Conservation (phyloP, 306 rosid species). For the Calophaca sinica region DNA sequence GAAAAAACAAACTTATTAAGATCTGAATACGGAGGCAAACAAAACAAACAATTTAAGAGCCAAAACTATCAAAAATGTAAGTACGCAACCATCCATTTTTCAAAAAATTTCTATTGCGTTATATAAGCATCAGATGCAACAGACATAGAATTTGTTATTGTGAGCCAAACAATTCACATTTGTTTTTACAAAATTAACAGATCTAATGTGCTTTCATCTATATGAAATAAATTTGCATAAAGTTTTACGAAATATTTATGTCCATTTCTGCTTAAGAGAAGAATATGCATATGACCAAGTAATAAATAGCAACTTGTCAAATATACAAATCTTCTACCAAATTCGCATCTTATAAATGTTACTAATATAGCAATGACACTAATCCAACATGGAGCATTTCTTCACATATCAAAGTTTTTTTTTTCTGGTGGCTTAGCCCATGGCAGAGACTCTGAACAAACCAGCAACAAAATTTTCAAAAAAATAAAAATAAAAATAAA, state of each 20-base stretch:
- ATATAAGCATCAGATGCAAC: neutral
- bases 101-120: neutral
- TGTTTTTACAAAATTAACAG: conserved; percentile 10
- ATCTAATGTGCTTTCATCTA: conserved; percentile 14
- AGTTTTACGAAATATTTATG: neutral
- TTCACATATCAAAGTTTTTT: conserved; percentile 18
- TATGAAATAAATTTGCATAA: neutral
- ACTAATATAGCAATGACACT: neutral
- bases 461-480: conserved; percentile 21
- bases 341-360: conserved; percentile 25
- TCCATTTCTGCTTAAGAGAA: conserved; percentile 12
- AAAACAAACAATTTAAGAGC: neutral
- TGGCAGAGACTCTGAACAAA: conserved; percentile 21
- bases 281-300: conserved; percentile 4
- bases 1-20: neutral
- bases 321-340: conserved; percentile 30
- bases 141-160: neutral
- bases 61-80: neutral
- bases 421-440: conserved; percentile 14
- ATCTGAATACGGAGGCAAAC: neutral
- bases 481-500: too few relatives aligned
- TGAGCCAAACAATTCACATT: neutral
- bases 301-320: conserved; percentile 3
- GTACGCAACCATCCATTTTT: neutral
- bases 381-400: conserved; percentile 30